Evolutionary conservation across 2,329 filamentous ascomycete genomes (phyloP).

Genomic region (Clonostachys rhizophaga): DNA sequence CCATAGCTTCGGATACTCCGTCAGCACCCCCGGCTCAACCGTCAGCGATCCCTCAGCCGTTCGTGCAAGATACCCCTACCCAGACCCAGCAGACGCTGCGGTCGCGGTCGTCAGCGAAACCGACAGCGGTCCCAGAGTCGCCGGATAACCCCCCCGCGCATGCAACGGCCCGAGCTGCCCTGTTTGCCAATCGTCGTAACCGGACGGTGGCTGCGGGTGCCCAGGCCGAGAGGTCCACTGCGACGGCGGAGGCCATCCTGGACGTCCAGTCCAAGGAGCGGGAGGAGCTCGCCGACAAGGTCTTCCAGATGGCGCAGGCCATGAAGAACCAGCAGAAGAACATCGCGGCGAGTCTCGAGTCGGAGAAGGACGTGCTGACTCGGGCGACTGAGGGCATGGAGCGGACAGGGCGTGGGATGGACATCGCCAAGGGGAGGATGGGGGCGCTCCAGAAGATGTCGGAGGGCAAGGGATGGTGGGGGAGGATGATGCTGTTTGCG

Average conservation of each 20-base stretch:
- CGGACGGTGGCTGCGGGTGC: slow-evolving; percentile 7
- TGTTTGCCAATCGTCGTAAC: slow-evolving; percentile 34
- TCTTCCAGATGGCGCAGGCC: slow-evolving; percentile 74
- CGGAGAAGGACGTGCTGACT: slow-evolving; percentile 66
- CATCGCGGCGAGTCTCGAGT: slow-evolving; percentile 68
- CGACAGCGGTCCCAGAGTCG: background rate
- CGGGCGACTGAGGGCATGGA: slow-evolving; percentile 72
- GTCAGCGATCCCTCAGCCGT: background rate
- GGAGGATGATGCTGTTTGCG: slow-evolving; percentile 75
- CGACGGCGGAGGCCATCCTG: slow-evolving; percentile 66
- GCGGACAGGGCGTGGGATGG: slow-evolving; percentile 70
- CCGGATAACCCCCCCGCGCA: slow-evolving; percentile 12
- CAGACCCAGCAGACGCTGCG: slow-evolving; percentile 27
- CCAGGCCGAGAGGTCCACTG: slow-evolving; percentile 29
- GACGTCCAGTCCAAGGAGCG: slow-evolving; percentile 77
- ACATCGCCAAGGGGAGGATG: slow-evolving; percentile 73
- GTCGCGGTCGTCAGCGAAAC: slow-evolving; percentile 15
- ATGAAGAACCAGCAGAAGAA: slow-evolving; percentile 71
- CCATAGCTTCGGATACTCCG: slow-evolving; percentile 46
- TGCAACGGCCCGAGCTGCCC: slow-evolving; percentile 32
- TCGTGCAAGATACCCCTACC: slow-evolving; percentile 11
- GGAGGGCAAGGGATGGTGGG: slow-evolving; percentile 86
- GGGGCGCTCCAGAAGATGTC: slow-evolving; percentile 72
- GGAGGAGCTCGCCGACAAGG: slow-evolving; percentile 73
- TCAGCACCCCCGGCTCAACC: slow-evolving; percentile 13